Conservation (phyloP, 1,284 basidiomycete genomes). For the Phlebopus sp. region DNA sequence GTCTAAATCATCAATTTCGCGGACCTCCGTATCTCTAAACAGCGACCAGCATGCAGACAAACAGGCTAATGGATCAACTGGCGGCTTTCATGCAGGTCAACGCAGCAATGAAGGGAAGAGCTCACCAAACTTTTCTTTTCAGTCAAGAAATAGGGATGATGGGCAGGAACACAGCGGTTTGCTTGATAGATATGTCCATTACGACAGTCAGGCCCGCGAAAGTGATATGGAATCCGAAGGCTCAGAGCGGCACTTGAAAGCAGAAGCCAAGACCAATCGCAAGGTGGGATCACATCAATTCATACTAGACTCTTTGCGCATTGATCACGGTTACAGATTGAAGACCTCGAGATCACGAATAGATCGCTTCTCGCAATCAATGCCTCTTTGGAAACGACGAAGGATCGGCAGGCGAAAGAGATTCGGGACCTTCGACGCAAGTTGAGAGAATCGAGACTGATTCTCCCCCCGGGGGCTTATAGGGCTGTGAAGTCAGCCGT, state of each 20-base stretch:
- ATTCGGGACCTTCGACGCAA: constrained; percentile 73
- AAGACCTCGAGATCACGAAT: constrained; percentile 81
- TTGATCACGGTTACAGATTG: constrained; percentile 51
- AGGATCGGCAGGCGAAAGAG: constrained; percentile 75
- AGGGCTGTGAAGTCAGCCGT: constrained; percentile 51
- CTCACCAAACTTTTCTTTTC: constrained; percentile 9
- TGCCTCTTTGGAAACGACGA: constrained; percentile 66
- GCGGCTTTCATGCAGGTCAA: constrained; percentile 11
- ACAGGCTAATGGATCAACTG: constrained; percentile 15
- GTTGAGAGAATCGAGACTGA: constrained; percentile 72
- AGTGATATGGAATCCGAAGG: constrained; percentile 36
- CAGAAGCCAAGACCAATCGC: constrained; percentile 72
- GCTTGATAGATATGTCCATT: constrained; percentile 13
- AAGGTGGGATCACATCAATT: constrained; percentile 49
- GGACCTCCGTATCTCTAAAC: constrained; percentile 43
- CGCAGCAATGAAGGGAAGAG: constrained; percentile 13
- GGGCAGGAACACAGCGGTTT: constrained; percentile 23
- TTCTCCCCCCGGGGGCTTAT: constrained; percentile 65
- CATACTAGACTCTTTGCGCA: constrained; percentile 1
- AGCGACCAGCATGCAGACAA: constrained; percentile 36
- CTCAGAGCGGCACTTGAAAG: constrained; percentile 54
- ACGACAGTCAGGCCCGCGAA: constrained; percentile 23
- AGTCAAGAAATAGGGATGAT: constrained; percentile 3
- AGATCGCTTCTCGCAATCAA: constrained; percentile 77
- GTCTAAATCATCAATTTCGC: constrained; percentile 61